Evolutionary conservation across 192 early-diverging fungal genomes (phyloP), one percentile per base, ranked within the genome.

Genomic region (Gonapodya sp.): DNA sequence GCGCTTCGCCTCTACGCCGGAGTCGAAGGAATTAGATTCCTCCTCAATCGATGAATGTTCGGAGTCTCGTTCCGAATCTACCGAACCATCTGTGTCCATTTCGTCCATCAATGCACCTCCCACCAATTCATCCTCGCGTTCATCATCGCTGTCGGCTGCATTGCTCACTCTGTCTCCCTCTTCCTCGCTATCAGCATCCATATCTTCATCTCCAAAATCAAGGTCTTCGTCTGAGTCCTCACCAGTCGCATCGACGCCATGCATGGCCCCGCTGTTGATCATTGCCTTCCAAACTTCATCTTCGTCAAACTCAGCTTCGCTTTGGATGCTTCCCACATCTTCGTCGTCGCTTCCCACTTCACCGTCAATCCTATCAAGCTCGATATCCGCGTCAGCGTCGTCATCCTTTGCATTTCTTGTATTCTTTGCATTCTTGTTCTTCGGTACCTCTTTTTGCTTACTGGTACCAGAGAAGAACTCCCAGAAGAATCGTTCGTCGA

Each of bases 241-340:
- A 0, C 72, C 85, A 32, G 81, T 85, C 34, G 35, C 84, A 18
- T 18, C 80, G 0, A 32, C 79, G 2, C 33, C 36, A 18, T 35
- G 34, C 36, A 89, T 85, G 0, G 85, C 85, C 31, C 64, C 75
- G 36, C 88, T 90, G 35, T 85, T 82, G 36, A 89, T 89, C 94
- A 98, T 98, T 2, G 95, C 96, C 34, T 89, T 82, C 95, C 95
- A 96, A 34, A 96, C 88, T 85, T 96, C 94, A 32, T 96, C 96
- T 78, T 97, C 96, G 33, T 88, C 92, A 73, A 91, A 35, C 36
- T 90, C 90, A 14, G 82, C 83, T 34, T 81, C 83, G 36, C 36
- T 36, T 2, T 87, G 87, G 1, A 35, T 80, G 79, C 46, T 24
- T 16, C 46, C 84, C 81, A 31, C 84, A 74, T 0, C 84, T 84